Percentiles rank a stretch among this genome's conserved stretches.
Conservation (phyloP, 768 basidiomycete species). For the Suillus subaureus region DNA sequence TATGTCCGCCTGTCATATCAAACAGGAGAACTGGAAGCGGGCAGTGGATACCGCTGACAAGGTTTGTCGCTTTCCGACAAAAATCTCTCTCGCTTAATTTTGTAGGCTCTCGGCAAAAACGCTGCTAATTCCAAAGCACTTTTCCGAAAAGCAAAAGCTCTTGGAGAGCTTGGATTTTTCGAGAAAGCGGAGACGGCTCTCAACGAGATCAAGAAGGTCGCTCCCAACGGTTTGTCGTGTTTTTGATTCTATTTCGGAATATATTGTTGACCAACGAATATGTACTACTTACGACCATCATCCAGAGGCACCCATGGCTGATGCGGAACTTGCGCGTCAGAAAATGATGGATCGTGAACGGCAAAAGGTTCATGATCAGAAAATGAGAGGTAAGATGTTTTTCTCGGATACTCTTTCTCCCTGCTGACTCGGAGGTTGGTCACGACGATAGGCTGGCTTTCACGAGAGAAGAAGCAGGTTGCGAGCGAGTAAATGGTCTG, state of each 20-base stretch:
- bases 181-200: slow-evolving; percentile 72
- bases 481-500: neutral
- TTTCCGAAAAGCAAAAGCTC: slow-evolving; percentile 80
- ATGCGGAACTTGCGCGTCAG: slow-evolving; percentile 66
- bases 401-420: neutral
- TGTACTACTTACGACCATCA: neutral
- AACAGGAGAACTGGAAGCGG: slow-evolving; percentile 78
- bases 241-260: neutral
- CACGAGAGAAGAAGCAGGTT: slow-evolving; percentile 32
- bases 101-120: slow-evolving; percentile 74
- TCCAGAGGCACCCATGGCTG: slow-evolving; percentile 57
- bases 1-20: slow-evolving; percentile 83
- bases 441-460: slow-evolving; percentile 31
- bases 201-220: slow-evolving; percentile 64
- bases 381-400: slow-evolving; percentile 62
- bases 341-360: slow-evolving; percentile 66
- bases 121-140: slow-evolving; percentile 76
- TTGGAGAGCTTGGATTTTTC: slow-evolving; percentile 74
- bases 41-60: slow-evolving; percentile 82
- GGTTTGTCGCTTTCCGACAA: slow-evolving; percentile 34
- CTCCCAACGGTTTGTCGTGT: slow-evolving; percentile 51
- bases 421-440: slow-evolving; percentile 10
- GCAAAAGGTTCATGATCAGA: slow-evolving; percentile 65
- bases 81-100: slow-evolving; percentile 3
- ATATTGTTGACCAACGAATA: neutral